Base-by-base conservation (phyloP, 2,329 filamentous ascomycete species). In the Verticillium tricorpus region DNA sequence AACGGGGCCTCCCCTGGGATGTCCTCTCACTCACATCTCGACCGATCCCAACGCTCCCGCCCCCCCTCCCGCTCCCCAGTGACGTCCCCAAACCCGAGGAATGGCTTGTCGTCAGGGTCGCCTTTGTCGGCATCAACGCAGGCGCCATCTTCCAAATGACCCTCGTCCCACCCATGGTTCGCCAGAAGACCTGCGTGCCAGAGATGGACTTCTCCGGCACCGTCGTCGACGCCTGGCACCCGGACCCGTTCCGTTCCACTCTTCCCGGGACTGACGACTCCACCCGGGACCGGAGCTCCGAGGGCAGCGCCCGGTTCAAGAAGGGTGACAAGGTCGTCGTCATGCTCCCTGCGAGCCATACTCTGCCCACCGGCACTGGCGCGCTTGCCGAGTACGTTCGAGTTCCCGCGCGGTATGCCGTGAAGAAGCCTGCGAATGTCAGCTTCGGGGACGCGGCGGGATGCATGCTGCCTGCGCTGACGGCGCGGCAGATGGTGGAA, bases 191-290 rank as follows among this genome's bases (percentile, higher is more conserved):
- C 5, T 78, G 62, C 55, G 73, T 76, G 1, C 77, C 78, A 6
- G 79, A 80, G 17, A 73, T 78, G 65, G 79, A 82, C 61, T 75
- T 81, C 40, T 75, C 76, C 1, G 79, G 79, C 8, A 72, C 70
- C 5, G 70, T 81, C 8, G 66, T 73, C 1, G 73, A 74, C 7
- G 68, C 77, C 0, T 76, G 74, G 71, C 60, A 70, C 34, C 70
- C 70, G 2, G 15, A 15, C 15, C 8, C 45, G 45, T 2, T 1
- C 7, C 25, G 45, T n/a, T 50, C 45, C 45, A 50, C 45, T 22
- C n/a, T n/a, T 3, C 22, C 45, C 45, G 45, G 45, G 9, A n/a
- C 19, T 19, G 17, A 40, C 6, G 37, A 40, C 37, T n/a, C 37
- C 37, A 40, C 37, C 14, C 2, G 19, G 7, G 45, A n/a, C 8